Conservation (phyloP, 148 eudicot genomes). For the Heliamphora exappendiculata region DNA sequence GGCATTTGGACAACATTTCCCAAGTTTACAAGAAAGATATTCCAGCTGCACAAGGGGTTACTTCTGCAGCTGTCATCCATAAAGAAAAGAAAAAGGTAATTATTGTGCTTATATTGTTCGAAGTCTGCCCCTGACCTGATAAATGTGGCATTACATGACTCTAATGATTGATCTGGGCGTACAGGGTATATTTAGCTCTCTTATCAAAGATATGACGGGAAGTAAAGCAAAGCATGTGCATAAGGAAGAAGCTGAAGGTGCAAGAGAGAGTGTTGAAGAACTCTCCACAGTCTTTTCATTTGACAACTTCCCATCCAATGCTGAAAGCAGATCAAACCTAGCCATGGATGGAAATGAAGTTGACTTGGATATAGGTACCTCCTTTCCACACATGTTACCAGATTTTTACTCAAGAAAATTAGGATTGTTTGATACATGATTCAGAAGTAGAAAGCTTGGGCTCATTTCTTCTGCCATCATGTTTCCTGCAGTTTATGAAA, state of each 20-base stretch:
- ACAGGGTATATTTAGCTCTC: conserved; percentile 76
- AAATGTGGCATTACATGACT: background rate
- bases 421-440: background rate
- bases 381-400: background rate
- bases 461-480: background rate
- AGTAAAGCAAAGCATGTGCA: conserved; percentile 43
- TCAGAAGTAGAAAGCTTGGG: background rate
- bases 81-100: conserved; percentile 95
- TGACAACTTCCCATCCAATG: conserved; percentile 49
- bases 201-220: conserved; percentile 58
- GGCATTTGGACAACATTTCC: conserved; percentile 51
- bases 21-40: conserved; percentile 53
- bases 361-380: conserved; percentile 73
- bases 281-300: conserved; percentile 50
- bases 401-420: background rate
- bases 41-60: conserved; percentile 27
- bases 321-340: conserved; percentile 33
- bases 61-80: conserved; percentile 33
- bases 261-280: conserved; percentile 48
- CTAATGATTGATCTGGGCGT: conserved; percentile 7
- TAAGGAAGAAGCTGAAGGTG: conserved; percentile 35
- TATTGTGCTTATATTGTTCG: background rate
- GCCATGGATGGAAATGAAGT: conserved; percentile 31
- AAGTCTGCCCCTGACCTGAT: background rate
- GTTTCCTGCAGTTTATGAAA: background rate